These are phyloP conservation scores for Peronospora farinosa DNA, from an alignment of 352 stramenopile genomes.

Conservation along the genomic window DNA sequence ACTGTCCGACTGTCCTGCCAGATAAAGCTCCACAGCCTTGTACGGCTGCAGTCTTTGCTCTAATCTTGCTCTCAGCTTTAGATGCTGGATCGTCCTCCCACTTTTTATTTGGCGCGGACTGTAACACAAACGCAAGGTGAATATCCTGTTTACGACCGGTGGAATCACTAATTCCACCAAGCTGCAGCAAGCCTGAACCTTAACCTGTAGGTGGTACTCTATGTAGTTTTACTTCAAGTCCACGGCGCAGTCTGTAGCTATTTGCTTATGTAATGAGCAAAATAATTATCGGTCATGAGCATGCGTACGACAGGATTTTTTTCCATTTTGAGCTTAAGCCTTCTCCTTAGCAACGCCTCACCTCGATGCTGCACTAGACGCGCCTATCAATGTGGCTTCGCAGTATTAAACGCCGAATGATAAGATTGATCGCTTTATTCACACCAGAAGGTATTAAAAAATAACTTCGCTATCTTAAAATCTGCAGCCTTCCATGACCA, in stretches of 20 bases:
- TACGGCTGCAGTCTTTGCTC: conserved; percentile 52
- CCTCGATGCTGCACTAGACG: conserved; percentile 51
- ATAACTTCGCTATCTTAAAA: conserved; percentile 75
- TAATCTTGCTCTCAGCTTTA: conserved; percentile 36
- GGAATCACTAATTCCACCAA: conserved; percentile 75
- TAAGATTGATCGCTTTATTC: conserved; percentile 60
- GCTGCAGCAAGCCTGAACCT: conserved; percentile 71
- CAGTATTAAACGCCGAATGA: conserved; percentile 64
- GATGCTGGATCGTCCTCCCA: conserved; percentile 55
- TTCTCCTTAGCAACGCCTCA: conserved; percentile 47
- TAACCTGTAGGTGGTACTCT: conserved; percentile 82
- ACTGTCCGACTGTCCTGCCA: conserved; percentile 71
- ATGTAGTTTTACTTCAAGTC: conserved; percentile 83
- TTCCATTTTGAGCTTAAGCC: conserved; percentile 62
- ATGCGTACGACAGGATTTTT: conserved; percentile 55
- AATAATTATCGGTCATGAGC: conserved; percentile 72
- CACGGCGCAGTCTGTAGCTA: conserved; percentile 74
- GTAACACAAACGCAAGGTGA: conserved; percentile 70
- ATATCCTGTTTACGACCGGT: conserved; percentile 78
- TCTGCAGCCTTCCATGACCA: conserved; percentile 71
- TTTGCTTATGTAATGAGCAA: conserved; percentile 75
- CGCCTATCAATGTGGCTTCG: conserved; percentile 46
- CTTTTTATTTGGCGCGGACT: conserved; percentile 78
- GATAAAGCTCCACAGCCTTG: conserved; percentile 68
- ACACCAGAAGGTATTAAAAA: conserved; percentile 66